Evolutionary conservation across 2,329 filamentous ascomycete species (phyloP), one percentile per base, ranked within the genome.

Genomic region (Lasiodiplodia sp.): DNA sequence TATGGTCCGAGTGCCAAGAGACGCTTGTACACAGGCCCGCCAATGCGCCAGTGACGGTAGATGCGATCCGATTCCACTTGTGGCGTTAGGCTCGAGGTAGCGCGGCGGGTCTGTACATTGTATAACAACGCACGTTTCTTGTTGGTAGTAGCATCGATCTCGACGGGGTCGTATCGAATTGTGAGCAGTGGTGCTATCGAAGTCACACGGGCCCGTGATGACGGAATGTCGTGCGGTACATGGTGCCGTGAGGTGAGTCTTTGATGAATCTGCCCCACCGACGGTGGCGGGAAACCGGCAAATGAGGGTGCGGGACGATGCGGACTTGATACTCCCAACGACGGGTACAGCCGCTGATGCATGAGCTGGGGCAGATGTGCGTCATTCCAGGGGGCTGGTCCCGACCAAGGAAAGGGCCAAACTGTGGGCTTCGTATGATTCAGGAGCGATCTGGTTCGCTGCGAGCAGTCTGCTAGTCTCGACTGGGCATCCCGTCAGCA

Each of bases 271-370:
- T 21, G 44, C 28, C 28, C 25, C 25, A n/a, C 44, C 6, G 16
- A 18, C 14, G 16, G 28, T 23, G n/a, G 58, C 57, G 38, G 12
- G 18, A 49, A n/a, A 7, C 31, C 21, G 57, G 40, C 44, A 62
- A 44, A 62, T 49, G 38, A 25, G 14, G 25, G 58, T 18, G 28
- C 31, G 18, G 52, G 18, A 52, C 23, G 28, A 14, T 52, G 28
- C 44, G 60, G 47, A 64, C 44, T 52, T 52, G 60, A 40, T 52
- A 64, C 60, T 64, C 14, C n/a, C 60, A 34, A 38, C 12, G n/a
- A 64, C 60, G 60, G 60, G 60, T 52, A 64, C 8, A 52, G 60
- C 60, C 60, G 60, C 47, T 38, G 44, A 21, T 52, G 60, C 47
- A 64, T 52, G 16, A 37, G 28, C 31, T 23, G 21, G 47, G n/a